Evolutionary conservation across 2,329 filamentous ascomycete species (phyloP).

Genomic region (Chaetomiaceae sp.): DNA sequence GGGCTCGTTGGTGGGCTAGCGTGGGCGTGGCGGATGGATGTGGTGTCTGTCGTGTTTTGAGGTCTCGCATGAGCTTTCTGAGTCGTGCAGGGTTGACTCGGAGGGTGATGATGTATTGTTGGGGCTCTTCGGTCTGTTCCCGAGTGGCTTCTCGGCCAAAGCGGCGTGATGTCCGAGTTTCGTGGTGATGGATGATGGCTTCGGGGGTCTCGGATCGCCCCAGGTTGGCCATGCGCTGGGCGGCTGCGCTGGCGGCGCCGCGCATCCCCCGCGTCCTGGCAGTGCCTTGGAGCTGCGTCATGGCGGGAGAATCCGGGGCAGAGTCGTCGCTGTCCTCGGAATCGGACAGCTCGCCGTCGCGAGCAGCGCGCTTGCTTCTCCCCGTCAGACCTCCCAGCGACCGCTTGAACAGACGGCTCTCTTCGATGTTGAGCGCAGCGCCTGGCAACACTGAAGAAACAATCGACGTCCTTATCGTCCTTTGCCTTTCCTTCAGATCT

Average conservation of each 20-base stretch:
- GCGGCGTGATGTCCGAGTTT: slow-evolving; percentile 64
- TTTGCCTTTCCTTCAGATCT: slow-evolving; percentile 91
- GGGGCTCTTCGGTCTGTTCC: slow-evolving; percentile 75
- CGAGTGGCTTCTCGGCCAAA: slow-evolving; percentile 58
- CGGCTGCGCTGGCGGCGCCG: slow-evolving; percentile 79
- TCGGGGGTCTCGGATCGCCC: slow-evolving; percentile 89
- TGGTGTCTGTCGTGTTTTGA: slow-evolving; percentile 20
- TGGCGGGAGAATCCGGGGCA: slow-evolving; percentile 76
- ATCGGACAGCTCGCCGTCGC: slow-evolving; percentile 73
- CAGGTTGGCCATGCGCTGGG: slow-evolving; percentile 78
- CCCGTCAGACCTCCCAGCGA: slow-evolving; percentile 58
- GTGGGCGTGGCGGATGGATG: slow-evolving; percentile 22
- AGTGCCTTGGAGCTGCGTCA: slow-evolving; percentile 70
- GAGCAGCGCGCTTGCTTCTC: slow-evolving; percentile 41
- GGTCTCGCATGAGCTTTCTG: slow-evolving; percentile 53
- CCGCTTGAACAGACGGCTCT: slow-evolving; percentile 82
- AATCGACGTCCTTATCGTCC: slow-evolving; percentile 86
- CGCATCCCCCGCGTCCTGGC: slow-evolving; percentile 80
- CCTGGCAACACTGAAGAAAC: slow-evolving; percentile 92
- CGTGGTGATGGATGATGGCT: slow-evolving; percentile 62
- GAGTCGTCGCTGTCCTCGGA: slow-evolving; percentile 92
- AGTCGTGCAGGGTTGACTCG: slow-evolving; percentile 69
- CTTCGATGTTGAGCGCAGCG: slow-evolving; percentile 72
- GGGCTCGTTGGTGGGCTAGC: slow-evolving; percentile 43
- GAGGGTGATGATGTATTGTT: slow-evolving; percentile 69